Evolutionary conservation across 116 monocot genomes (phyloP).

Genomic region (Cymodocea nodosa): DNA sequence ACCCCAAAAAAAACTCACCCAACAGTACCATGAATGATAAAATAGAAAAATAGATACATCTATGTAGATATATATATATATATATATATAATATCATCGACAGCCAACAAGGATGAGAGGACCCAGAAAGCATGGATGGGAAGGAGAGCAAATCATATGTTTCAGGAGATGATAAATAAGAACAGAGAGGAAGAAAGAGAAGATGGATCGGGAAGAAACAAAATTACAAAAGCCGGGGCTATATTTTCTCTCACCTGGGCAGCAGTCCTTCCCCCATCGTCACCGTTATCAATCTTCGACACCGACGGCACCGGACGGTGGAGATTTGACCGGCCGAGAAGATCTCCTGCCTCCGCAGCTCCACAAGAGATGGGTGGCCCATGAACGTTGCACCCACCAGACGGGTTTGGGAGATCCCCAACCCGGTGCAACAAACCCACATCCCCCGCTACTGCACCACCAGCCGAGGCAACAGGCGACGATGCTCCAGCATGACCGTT

Average conservation of each 20-base stretch:
- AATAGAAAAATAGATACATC: too few species aligned
- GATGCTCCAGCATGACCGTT: neutral
- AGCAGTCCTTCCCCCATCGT: neutral
- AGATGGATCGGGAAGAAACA: too few species aligned
- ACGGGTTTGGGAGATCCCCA: constrained; percentile 3
- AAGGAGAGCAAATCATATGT: too few species aligned
- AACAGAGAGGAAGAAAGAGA: too few species aligned
- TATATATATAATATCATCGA: too few species aligned
- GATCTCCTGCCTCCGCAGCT: neutral
- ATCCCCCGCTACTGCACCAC: neutral
- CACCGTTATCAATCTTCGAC: neutral
- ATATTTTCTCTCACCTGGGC: neutral
- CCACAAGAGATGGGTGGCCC: neutral
- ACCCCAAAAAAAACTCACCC: too few species aligned
- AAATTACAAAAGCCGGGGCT: too few species aligned
- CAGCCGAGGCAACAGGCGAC: neutral
- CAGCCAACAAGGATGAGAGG: too few species aligned
- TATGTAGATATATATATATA: too few species aligned
- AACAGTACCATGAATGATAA: too few species aligned
- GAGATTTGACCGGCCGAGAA: neutral
- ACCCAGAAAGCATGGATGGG: neutral
- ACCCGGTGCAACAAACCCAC: constrained; percentile 6
- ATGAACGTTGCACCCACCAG: constrained; percentile 8
- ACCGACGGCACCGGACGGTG: neutral
- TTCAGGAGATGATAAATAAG: too few species aligned